Evolutionary conservation across 371 early-diverging fungal genomes (phyloP).

Genomic region (Mortierella sp.): DNA sequence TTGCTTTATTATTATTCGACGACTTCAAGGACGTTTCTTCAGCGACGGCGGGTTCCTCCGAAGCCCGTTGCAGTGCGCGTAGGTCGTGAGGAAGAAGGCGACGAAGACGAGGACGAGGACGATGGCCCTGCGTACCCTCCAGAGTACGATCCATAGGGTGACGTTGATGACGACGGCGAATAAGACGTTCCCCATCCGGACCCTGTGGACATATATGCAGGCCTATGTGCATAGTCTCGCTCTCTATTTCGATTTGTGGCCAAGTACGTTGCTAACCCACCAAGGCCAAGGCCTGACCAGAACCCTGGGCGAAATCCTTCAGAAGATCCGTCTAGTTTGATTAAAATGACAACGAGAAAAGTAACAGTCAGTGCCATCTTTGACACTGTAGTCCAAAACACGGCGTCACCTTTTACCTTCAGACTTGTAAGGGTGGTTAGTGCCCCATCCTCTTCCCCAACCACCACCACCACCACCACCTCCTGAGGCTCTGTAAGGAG

Average conservation of each 20-base stretch:
- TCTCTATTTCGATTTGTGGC: conserved; percentile 27
- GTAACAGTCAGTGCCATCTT: no score
- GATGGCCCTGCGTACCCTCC: conserved; percentile 19
- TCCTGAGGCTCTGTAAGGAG: conserved; percentile 45
- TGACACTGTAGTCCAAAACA: no score
- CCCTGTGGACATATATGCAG: neutral
- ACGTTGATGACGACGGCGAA: conserved; percentile 12
- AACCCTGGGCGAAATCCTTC: conserved; percentile 51
- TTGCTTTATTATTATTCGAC: no score
- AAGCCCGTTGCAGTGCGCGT: conserved; percentile 35
- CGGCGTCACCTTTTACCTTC: conserved; percentile 25
- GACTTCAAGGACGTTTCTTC: no score
- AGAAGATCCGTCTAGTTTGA: neutral
- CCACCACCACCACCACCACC: conserved; percentile 44
- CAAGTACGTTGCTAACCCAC: conserved; percentile 45
- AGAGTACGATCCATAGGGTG: conserved; percentile 7
- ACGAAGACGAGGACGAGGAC: conserved; percentile 14
- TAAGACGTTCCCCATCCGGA: no score
- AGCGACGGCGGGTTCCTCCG: conserved; percentile 45
- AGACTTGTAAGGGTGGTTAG: conserved; percentile 18
- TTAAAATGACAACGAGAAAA: neutral
- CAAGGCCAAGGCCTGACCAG: conserved; percentile 56
- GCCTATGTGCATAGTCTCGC: conserved; percentile 1
- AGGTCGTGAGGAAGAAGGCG: conserved; percentile 15
- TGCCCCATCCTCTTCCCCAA: conserved; percentile 27